Evolutionary conservation across 306 rosid genomes (phyloP), one percentile per base, ranked within the genome.

Genomic region (Dryas octopetala): DNA sequence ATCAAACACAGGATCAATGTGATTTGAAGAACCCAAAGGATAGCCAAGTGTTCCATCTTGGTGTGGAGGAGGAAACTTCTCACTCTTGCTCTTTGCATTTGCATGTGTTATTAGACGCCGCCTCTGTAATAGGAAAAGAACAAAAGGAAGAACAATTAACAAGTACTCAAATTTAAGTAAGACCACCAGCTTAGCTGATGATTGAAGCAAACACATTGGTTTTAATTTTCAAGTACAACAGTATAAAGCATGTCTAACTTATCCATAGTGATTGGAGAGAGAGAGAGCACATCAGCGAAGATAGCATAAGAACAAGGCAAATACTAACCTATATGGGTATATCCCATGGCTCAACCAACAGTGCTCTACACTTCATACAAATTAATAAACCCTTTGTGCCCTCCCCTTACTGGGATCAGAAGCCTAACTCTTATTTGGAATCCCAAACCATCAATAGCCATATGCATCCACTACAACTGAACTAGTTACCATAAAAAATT

Each of bases 41-140:
- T 89, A 92, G 68, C 99, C 98, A 41, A 96, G 89, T 23, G 98
- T 68, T 88, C 99, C 99, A 16, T 96, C 99, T 86, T 96, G 96
- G 84, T 96, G 99, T 1, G 99, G 99, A 64, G 99, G 99, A 71
- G 98, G 99, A 78, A 96, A 96, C 87, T 96, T 96, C 76, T 96
- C 99, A 4, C 99, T 96, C 89, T 96, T 96, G 91, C 98, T 96
- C 90, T 96, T 96, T 0, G 98, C 98, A 70, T 96, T 96, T 64
- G 99, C 91, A 67, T 92, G 99, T 9, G 98, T 90, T 76, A 96
- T 92, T 66, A 92, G 74, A 66, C 98, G 86, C 72, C 97, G 93
- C 81, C 98, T 90, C 99, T 92, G 96, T 64, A 76, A 41, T 8
- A 11, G 62, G 46, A 62, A 50, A 45, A 55, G 2, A 75, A 83